Conservation (phyloP, 2,329 filamentous ascomycete species). For the Nigrospora osmanthi region DNA sequence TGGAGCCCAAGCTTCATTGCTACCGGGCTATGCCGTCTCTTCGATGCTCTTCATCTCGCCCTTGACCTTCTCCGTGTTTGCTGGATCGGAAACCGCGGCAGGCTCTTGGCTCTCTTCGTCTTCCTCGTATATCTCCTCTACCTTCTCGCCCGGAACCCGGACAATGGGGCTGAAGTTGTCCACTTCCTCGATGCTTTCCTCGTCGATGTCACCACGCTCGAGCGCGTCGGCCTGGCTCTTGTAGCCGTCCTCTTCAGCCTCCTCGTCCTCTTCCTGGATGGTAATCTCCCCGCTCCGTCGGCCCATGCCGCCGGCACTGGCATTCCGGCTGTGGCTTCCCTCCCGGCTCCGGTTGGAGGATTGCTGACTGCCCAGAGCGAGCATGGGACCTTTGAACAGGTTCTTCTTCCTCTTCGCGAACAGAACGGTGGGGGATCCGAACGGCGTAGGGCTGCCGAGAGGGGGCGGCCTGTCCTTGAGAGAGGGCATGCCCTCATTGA, state of each 20-base stretch:
- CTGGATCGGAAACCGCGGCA: background rate
- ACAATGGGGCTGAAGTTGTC: constrained; percentile 24
- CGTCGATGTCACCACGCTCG: constrained; percentile 4
- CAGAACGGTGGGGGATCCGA: constrained; percentile 48
- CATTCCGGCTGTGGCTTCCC: constrained; percentile 40
- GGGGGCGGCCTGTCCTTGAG: constrained; percentile 13
- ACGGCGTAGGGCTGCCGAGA: constrained; percentile 49
- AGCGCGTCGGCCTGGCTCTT: background rate
- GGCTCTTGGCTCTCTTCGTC: constrained; percentile 5
- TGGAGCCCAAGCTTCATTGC: no score
- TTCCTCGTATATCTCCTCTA: constrained; percentile 24
- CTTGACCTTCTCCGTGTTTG: background rate
- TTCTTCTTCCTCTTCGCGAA: constrained; percentile 78
- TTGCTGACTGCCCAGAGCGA: constrained; percentile 41
- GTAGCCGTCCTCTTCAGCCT: constrained; percentile 22
- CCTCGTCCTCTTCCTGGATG: constrained; percentile 60
- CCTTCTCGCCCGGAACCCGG: constrained; percentile 17
- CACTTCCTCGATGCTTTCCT: constrained; percentile 23
- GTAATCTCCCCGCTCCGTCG: constrained; percentile 67
- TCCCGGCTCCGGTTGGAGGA: constrained; percentile 20
- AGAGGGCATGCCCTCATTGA: constrained; percentile 51
- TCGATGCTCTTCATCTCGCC: no score
- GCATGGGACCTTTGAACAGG: constrained; percentile 72
- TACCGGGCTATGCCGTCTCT: no score
- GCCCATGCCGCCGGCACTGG: constrained; percentile 56